Evolutionary conservation across 2,329 filamentous ascomycete species (phyloP).

Genomic region (Canariomyces notabilis): DNA sequence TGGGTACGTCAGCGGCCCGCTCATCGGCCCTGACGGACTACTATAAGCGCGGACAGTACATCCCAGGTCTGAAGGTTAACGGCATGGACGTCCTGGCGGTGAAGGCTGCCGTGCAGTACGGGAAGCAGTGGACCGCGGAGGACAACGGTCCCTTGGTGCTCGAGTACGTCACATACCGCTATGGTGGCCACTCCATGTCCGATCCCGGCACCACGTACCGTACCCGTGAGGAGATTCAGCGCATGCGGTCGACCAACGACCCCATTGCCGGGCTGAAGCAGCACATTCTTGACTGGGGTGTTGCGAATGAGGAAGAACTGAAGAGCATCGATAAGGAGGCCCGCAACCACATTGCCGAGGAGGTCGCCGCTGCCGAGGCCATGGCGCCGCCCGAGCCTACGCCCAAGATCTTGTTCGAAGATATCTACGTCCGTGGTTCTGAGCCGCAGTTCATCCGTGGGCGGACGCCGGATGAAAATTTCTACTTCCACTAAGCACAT

Average conservation of each 20-base stretch:
- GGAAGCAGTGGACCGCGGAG: slow-evolving; percentile 75
- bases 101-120: slow-evolving; percentile 92
- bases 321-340: slow-evolving; percentile 96
- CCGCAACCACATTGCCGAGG: slow-evolving; percentile 74
- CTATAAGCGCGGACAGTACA: slow-evolving; percentile 99
- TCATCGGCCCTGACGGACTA: slow-evolving; percentile 96
- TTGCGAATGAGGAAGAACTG: slow-evolving; percentile 88
- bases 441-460: slow-evolving; percentile 88
- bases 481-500: slow-evolving; percentile 61
- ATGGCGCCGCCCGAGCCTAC: slow-evolving; percentile 78
- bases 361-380: slow-evolving; percentile 84
- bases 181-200: slow-evolving; percentile 99
- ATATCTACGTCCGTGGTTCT: slow-evolving; percentile 85
- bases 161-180: slow-evolving; percentile 99
- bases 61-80: slow-evolving; percentile 98
- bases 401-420: slow-evolving; percentile 83
- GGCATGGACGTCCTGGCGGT: slow-evolving; percentile 98
- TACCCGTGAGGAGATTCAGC: slow-evolving; percentile 98
- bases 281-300: slow-evolving; percentile 94
- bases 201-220: slow-evolving; percentile 99
- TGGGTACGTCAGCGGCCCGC: slow-evolving; percentile 94
- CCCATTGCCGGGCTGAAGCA: slow-evolving; percentile 97
- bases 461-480: slow-evolving; percentile 86
- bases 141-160: slow-evolving; percentile 92
- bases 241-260: slow-evolving; percentile 98